Conservation (phyloP, 192 early-diverging fungal genomes). For the Mortierella antarctica region DNA sequence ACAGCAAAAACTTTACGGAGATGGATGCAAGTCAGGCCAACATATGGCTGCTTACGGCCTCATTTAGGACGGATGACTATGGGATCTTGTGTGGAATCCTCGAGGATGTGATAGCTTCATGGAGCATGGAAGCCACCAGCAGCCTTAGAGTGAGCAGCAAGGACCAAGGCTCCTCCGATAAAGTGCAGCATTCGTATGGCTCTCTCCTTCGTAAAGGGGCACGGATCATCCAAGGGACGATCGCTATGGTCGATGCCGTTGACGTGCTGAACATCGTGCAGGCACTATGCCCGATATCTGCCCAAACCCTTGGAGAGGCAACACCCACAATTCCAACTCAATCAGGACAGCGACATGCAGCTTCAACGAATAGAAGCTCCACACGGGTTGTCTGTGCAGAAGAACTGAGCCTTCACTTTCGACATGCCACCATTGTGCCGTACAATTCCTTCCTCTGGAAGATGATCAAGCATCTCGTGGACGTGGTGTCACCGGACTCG, state of each 20-base stretch:
- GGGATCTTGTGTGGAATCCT: constrained; percentile 54
- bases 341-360: neutral
- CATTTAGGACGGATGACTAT: constrained; percentile 50
- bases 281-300: constrained; percentile 16
- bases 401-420: constrained; percentile 55
- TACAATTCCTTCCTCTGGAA: constrained; percentile 65
- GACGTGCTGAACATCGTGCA: constrained; percentile 57
- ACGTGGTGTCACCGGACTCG: constrained; percentile 50
- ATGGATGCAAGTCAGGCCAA: constrained; percentile 66
- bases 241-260: constrained; percentile 41
- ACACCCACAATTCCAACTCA: constrained; percentile 26
- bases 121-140: constrained; percentile 50
- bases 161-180: constrained; percentile 3
- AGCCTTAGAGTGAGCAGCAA: constrained; percentile 29
- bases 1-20: constrained; percentile 55
- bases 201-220: constrained; percentile 38
- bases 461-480: constrained; percentile 56
- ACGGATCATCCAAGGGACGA: constrained; percentile 36
- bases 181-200: constrained; percentile 12
- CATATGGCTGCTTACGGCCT: constrained; percentile 56
- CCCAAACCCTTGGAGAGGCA: constrained; percentile 19
- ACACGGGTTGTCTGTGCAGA: constrained; percentile 29
- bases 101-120: constrained; percentile 58
- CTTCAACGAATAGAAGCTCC: neutral
- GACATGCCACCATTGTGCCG: constrained; percentile 55